Base-by-base conservation (phyloP, 441 rosid genomes). In the Geranium incanum region DNA sequence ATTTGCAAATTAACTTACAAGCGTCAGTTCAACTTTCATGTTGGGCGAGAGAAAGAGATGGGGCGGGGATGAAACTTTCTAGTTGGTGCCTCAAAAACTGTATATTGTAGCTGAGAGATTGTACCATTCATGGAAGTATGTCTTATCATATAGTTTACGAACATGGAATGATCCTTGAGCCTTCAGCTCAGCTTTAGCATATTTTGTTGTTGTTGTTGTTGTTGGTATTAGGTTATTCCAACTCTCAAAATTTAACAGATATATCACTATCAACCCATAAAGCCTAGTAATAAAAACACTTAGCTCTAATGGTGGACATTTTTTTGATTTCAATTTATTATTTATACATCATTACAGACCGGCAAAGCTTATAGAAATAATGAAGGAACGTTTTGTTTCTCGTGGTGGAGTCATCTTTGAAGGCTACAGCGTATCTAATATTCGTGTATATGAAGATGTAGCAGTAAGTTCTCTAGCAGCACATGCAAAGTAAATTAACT, bases 321-420 rank as follows among this genome's bases (percentile, higher is more conserved):
- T 21, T 19, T 68, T 69, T 65, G 39, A 68, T 41, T 55, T 71
- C 59, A n/a, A n/a, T 50, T 13, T 50, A 50, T 52, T 37, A 28
- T 33, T 68, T 21, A 15, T 65, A 48, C 68, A 33, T 72, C 41
- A 15, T 67, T 77, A n/a, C 92, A 94, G 99, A 74, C 99, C 99
- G 70, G 89, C 70, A 16, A 94, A 86, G 84, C 97, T 92, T 59
- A 81, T 94, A 74, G 94, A 94, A 74, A 88, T 78, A 13, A 84
- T 89, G 83, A 94, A 90, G 84, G 80, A 68, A 68, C 94, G 89
- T 52, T 92, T 92, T 76, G 69, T 78, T 74, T 85, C 94, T 69
- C 92, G 86, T 68, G 97, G 97, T 63, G 97, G 97, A 70, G 88
- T 89, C 75, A 85, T 94, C 80, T 82, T 92, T 43, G 99, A 94